Evolutionary conservation across 1,284 basidiomycete species (phyloP).

Genomic region (Puccinia polysora): DNA sequence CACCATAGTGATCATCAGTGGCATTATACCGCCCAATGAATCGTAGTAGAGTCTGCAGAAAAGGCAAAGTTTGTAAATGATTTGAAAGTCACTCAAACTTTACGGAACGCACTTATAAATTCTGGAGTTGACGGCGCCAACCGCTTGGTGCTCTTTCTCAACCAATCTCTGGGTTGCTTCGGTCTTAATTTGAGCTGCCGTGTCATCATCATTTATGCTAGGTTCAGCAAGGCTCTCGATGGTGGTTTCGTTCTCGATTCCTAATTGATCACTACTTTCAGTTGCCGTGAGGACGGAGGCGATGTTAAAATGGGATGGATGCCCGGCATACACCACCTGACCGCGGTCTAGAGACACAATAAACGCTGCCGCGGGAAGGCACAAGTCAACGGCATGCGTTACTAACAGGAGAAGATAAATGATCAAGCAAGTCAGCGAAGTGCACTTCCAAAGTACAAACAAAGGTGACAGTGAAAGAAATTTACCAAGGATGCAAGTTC

Average conservation of each 20-base stretch:
- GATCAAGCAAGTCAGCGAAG: background rate
- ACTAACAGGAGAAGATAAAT: constrained; percentile 55
- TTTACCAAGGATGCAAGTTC: constrained; percentile 66
- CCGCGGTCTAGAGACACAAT: constrained; percentile 54
- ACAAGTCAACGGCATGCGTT: constrained; percentile 71
- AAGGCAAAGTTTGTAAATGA: background rate
- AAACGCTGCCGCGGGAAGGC: constrained; percentile 55
- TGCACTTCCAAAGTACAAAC: background rate
- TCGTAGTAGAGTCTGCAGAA: constrained; percentile 20
- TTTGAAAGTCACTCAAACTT: background rate
- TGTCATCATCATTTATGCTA: constrained; percentile 44
- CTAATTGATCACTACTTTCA: background rate
- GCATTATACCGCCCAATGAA: constrained; percentile 20
- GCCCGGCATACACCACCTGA: constrained; percentile 50
- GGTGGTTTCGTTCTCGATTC: constrained; percentile 43
- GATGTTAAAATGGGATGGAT: constrained; percentile 44
- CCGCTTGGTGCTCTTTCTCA: constrained; percentile 36
- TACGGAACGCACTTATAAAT: constrained; percentile 15
- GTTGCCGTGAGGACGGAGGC: background rate
- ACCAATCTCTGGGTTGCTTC: constrained; percentile 22
- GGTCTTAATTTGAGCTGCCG: constrained; percentile 41
- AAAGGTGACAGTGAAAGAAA: background rate
- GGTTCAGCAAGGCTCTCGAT: constrained; percentile 43
- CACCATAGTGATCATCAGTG: constrained; percentile 11
- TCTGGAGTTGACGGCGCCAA: constrained; percentile 27